Evolutionary conservation across 257 asterid species (phyloP).

Genomic region (Solanum commersonii): DNA sequence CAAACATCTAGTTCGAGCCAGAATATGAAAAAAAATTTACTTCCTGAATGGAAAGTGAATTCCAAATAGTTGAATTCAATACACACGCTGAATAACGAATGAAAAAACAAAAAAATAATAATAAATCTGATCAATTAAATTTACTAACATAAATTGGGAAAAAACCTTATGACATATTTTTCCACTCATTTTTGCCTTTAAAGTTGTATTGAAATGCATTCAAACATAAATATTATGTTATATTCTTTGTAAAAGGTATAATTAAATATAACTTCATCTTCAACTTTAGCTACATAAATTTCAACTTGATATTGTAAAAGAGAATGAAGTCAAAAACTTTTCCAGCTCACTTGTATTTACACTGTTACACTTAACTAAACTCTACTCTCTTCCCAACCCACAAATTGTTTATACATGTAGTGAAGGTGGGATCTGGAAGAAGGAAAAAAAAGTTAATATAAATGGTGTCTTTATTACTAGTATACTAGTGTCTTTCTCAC

Average conservation of each 20-base stretch:
- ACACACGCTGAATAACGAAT: too few relatives aligned
- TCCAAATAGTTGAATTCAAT: too few relatives aligned
- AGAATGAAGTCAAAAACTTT: background rate
- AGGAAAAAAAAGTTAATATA: background rate
- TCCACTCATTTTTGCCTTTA: too few relatives aligned
- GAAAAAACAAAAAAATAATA: too few relatives aligned
- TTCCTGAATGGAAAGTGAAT: too few relatives aligned
- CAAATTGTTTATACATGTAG: background rate
- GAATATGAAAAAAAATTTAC: background rate
- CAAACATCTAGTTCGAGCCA: background rate
- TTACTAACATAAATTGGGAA: too few relatives aligned
- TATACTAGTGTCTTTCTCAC: background rate
- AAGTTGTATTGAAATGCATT: too few relatives aligned
- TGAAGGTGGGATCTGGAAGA: background rate
- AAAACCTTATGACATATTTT: too few relatives aligned
- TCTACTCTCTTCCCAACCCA: background rate
- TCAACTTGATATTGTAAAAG: background rate
- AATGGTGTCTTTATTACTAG: background rate
- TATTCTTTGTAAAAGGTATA: background rate
- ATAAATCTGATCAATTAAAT: too few relatives aligned
- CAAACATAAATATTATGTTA: too few relatives aligned
- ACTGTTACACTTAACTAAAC: background rate
- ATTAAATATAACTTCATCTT: too few relatives aligned
- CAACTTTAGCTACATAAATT: background rate
- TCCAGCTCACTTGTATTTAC: background rate